phyloP scores from a whole-genome alignment of 2,329 filamentous ascomycete species.

The Neoarthrinium moseri region DNA sequence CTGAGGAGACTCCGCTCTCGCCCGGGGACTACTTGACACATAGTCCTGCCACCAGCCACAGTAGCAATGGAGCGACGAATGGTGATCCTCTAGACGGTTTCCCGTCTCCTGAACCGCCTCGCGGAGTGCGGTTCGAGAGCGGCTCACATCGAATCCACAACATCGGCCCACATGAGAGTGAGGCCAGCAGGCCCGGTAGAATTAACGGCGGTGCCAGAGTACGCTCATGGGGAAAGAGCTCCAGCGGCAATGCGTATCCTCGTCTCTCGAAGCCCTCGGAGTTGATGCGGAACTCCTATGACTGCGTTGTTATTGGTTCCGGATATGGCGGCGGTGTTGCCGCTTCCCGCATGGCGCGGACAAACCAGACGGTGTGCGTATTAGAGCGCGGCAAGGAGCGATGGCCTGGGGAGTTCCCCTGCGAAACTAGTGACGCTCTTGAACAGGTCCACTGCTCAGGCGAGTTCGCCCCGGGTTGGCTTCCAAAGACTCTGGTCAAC shows the following conservation, averaged over 20 bases:
- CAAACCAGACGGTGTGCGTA: conserved; percentile 59
- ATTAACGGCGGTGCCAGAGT: conserved; percentile 28
- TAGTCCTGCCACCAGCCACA: background rate
- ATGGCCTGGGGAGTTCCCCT: conserved; percentile 67
- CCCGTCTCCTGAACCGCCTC: conserved; percentile 5
- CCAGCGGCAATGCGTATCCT: conserved; percentile 35
- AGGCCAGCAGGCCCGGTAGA: conserved; percentile 30
- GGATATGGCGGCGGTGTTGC: conserved; percentile 69
- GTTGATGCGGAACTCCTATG: conserved; percentile 57
- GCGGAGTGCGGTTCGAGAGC: conserved; percentile 1
- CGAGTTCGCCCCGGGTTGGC: conserved; percentile 41
- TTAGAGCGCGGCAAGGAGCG: conserved; percentile 64
- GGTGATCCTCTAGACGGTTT: too few species aligned
- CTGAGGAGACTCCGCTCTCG: background rate
- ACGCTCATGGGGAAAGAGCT: conserved; percentile 24
- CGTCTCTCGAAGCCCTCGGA: conserved; percentile 57
- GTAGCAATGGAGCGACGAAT: background rate
- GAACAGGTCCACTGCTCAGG: conserved; percentile 58
- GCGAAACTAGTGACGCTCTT: conserved; percentile 41
- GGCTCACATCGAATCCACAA: conserved; percentile 24
- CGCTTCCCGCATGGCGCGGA: conserved; percentile 62
- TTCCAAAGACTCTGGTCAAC: conserved; percentile 40
- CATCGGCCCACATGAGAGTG: conserved; percentile 29
- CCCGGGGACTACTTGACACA: background rate
- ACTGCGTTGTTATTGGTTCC: conserved; percentile 66